phyloP scores from a whole-genome alignment of 192 early-diverging fungal species.

The Backusella morwellensis region DNA sequence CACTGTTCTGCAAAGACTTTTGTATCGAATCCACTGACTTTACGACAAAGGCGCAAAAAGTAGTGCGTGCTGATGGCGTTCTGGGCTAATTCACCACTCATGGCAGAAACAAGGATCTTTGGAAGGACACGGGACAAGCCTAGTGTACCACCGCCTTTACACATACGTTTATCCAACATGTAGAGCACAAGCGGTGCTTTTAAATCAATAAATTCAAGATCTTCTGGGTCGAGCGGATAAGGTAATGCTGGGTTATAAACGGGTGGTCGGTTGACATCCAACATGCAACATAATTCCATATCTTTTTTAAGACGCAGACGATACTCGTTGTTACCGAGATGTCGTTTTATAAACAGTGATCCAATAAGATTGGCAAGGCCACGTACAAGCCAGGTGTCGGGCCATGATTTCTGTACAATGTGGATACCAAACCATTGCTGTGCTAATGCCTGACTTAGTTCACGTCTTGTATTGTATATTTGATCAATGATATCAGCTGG shows the following conservation, averaged over 20 bases:
- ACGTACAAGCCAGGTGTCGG: conserved; percentile 86
- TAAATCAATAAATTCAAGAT: conserved; percentile 73
- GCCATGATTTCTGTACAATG: conserved; percentile 66
- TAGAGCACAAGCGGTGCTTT: conserved; percentile 89
- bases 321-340: conserved; percentile 89
- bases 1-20: conserved; percentile 90
- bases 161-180: conserved; percentile 87
- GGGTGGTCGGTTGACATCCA: conserved; percentile 88
- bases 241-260: conserved; percentile 67
- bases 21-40: conserved; percentile 79
- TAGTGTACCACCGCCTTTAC: conserved; percentile 69
- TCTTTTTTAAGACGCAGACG: conserved; percentile 79
- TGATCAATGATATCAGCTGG: conserved; percentile 81
- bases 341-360: conserved; percentile 71
- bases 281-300: conserved; percentile 73
- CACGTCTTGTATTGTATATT: conserved; percentile 75
- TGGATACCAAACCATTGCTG: conserved; percentile 96
- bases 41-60: conserved; percentile 81
- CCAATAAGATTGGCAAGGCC: conserved; percentile 80
- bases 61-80: conserved; percentile 64
- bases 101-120: conserved; percentile 73
- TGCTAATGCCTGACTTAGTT: conserved; percentile 69
- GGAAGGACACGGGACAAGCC: conserved; percentile 77
- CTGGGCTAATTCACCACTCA: conserved; percentile 61
- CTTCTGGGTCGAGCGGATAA: conserved; percentile 52